Evolutionary conservation across 73 alveolate genomes (phyloP).

Genomic region (Paraurostyla sp.): DNA sequence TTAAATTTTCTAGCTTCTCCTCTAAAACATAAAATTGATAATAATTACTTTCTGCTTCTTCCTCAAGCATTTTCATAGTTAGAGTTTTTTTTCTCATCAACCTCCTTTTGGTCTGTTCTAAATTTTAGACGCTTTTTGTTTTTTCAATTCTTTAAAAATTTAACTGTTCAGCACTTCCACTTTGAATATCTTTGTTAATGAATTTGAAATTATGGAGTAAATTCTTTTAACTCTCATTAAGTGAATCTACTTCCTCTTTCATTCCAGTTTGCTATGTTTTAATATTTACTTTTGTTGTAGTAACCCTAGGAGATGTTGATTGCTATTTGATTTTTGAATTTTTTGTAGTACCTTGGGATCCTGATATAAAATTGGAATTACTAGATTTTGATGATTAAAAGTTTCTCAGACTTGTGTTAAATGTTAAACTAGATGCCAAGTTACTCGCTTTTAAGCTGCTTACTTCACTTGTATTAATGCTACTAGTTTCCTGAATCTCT

Average conservation of each 20-base stretch:
- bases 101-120: neutral
- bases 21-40: neutral
- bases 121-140: neutral
- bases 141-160: no score
- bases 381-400: neutral
- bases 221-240: no score
- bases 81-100: conserved; percentile 6
- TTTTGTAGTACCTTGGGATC: neutral
- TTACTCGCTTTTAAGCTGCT: neutral
- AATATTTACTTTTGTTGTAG: no score
- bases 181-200: no score
- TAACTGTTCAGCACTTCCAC: no score
- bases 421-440: conserved; percentile 26
- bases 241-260: no score
- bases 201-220: no score
- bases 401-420: neutral
- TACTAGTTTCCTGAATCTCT: neutral
- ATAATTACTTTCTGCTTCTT: conserved; percentile 16
- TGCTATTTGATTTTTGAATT: neutral
- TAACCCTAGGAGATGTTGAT: neutral
- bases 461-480: neutral
- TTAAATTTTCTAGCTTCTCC: neutral
- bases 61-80: neutral
- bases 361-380: neutral
- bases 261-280: no score